Evolutionary conservation across 1,284 basidiomycete genomes (phyloP), one percentile per base, ranked within the genome.

Genomic region (Serendipita sp.): DNA sequence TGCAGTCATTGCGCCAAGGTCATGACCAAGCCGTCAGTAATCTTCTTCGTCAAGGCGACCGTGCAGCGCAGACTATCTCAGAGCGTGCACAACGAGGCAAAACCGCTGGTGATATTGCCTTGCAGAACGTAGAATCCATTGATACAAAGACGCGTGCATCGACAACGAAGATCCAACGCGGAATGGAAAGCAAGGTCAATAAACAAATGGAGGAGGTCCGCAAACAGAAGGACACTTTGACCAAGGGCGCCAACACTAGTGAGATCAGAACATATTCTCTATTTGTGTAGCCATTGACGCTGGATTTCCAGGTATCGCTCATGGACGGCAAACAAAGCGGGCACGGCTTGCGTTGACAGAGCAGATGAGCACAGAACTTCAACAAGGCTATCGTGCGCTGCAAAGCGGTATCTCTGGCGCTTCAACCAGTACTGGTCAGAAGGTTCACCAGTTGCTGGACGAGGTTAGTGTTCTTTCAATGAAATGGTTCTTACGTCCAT

Each of bases 321-420:
- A 80, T 62, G 75, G 85, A 67, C 73, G 75, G 47, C 77, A 80
- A 63, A 79, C 81, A 12, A 91, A 91, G 70, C 78, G 82, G 62
- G 82, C 82, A 41, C 79, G 88, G 30, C 69, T 84, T 3, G 85
- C 88, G 61, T 76, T 78, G 8, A 82, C 79, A 17, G 73, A 77
- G 49, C 69, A 75, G 2, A 72, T 87, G 68, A 73, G 73, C 32
- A 71, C 73, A 2, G 79, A 82, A 42, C 69, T 82, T 34, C 78
- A 83, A 65, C 75, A 78, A 32, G 77, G 81, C 47, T 80, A 63
- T 32, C 60, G 63, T 45, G 58, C 34, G 2, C 30, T 67, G n/a
- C 67, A 65, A 32, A 63, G 63, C n/a, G 66, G 63, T 15, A 34
- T 67, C 2, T 49, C 65, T 79, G 68, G 76, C 74, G 53, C 74